phyloP scores from a whole-genome alignment of 2,329 filamentous ascomycete species.

The Colletotrichum sp. region DNA sequence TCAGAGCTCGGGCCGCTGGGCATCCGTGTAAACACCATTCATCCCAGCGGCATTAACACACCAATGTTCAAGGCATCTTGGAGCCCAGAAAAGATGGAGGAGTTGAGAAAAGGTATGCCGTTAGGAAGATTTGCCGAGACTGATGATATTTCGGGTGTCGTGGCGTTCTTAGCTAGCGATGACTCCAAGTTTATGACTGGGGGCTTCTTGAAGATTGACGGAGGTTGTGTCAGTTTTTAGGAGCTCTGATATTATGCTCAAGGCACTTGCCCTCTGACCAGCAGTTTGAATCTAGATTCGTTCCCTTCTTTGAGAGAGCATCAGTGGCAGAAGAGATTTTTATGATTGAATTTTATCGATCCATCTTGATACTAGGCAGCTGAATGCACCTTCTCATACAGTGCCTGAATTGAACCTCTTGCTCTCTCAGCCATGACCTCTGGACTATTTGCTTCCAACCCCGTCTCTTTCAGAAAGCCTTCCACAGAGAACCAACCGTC shows the following conservation, averaged over 20 bases:
- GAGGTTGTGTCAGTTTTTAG: neutral
- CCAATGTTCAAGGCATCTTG: neutral
- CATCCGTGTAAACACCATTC: neutral
- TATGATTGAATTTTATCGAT: rapidly evolving
- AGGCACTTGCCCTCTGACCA: neutral
- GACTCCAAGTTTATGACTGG: neutral
- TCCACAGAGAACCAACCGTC: neutral
- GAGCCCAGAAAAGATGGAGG: neutral
- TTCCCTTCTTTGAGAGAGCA: neutral
- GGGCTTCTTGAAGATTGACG: neutral
- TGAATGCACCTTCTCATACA: neutral
- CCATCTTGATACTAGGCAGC: neutral
- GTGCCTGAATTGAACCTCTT: neutral
- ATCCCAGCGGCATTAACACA: neutral
- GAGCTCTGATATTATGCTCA: rapidly evolving
- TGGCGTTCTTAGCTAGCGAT: neutral
- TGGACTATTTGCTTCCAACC: neutral
- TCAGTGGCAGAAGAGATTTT: neutral
- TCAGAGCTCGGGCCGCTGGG: neutral
- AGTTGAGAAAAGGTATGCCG: neutral
- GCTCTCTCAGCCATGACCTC: neutral
- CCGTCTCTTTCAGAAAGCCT: neutral
- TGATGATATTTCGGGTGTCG: neutral
- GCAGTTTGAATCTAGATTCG: rapidly evolving
- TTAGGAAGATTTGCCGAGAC: neutral